Percentiles rank a stretch among this genome's conserved stretches.
These are phyloP conservation scores for Candida saitoana DNA, from an alignment of 805 yeast species.

Conservation along the genomic window DNA sequence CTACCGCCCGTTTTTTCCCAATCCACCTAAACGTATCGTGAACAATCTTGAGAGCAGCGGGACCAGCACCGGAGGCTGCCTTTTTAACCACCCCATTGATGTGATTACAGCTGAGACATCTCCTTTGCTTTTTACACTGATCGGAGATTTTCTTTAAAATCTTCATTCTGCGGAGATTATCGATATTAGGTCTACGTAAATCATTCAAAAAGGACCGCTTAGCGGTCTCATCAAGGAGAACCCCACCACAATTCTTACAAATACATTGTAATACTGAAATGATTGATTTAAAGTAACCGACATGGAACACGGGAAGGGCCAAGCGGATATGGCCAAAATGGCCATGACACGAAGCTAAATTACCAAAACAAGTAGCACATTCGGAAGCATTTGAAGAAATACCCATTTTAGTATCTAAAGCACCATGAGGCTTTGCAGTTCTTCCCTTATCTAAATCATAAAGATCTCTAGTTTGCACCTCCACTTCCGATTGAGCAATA, in stretches of 20 bases:
- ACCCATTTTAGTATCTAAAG: constrained; percentile 92
- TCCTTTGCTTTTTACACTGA: constrained; percentile 92
- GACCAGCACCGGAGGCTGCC: constrained; percentile 86
- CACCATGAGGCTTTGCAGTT: constrained; percentile 77
- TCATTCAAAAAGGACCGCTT: constrained; percentile 72
- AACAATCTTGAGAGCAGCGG: constrained; percentile 90
- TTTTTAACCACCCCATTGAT: constrained; percentile 96
- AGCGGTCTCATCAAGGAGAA: constrained; percentile 68
- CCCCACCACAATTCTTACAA: constrained; percentile 82
- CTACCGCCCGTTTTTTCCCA: constrained; percentile 84
- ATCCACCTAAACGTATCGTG: constrained; percentile 96
- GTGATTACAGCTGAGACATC: constrained; percentile 83
- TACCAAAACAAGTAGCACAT: constrained; percentile 90
- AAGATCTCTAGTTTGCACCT: constrained; percentile 84
- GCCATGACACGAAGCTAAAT: constrained; percentile 92
- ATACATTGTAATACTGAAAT: constrained; percentile 84
- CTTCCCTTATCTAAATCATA: constrained; percentile 90
- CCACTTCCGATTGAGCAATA: constrained; percentile 90
- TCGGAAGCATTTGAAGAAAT: constrained; percentile 80
- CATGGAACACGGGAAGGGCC: constrained; percentile 95
- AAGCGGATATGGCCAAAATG: constrained; percentile 94
- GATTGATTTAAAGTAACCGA: constrained; percentile 91
- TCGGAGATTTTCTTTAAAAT: constrained; percentile 77
- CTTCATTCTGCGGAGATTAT: constrained; percentile 88
- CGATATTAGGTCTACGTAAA: constrained; percentile 80